Base-by-base conservation (phyloP, 2,329 filamentous ascomycete genomes). In the Ophiostoma sp. region DNA sequence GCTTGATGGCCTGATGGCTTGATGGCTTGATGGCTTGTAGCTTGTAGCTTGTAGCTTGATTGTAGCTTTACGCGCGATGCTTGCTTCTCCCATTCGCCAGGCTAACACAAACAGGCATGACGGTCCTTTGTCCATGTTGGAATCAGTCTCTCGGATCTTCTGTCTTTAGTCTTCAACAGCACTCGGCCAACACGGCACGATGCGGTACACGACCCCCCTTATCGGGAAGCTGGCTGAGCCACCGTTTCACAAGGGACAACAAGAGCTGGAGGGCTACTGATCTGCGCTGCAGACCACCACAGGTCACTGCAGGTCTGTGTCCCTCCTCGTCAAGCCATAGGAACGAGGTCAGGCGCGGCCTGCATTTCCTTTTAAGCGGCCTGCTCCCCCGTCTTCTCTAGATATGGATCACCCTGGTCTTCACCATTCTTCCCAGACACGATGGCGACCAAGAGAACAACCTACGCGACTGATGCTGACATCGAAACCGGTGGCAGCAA, bases 361-460 rank as follows among this genome's bases (percentile, higher is more conserved):
- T 27, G 27, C 27, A 27, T 27, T 27, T 27, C 27, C 27, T 27
- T 27, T 27, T 27, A 27, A 27, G 27, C 27, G 27, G 27, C 27
- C 27, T 27, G 27, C 27, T 27, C 49, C 55, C 55, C 55, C 18
- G 11, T 14, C 9, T 44, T 44, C 7, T 7, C 55, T 38, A 14
- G 4, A 38, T 18, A 6, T 38, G 55, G 27, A 9, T 38, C 52
- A 5, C 11, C 49, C 11, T 14, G 18, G n/a, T 11, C 49, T 55
- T 38, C n/a, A 12, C 38, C 55, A 16, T 9, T 7, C 55, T 38
- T 60, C 52, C 12, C 52, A 55, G 36, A 16, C 27, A 27, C 27
- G 27, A 68, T 68, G 67, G 58, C 67, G n/a, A 68, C 67, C 12
- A 68, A 66, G 38, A 65, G 67, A 42, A 40, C 67, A 55, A 47